A percentile compares a stretch with the other conserved stretches of the same genome.
Conservation (phyloP, 441 rosid genomes). For the Aleurites moluccanus region DNA sequence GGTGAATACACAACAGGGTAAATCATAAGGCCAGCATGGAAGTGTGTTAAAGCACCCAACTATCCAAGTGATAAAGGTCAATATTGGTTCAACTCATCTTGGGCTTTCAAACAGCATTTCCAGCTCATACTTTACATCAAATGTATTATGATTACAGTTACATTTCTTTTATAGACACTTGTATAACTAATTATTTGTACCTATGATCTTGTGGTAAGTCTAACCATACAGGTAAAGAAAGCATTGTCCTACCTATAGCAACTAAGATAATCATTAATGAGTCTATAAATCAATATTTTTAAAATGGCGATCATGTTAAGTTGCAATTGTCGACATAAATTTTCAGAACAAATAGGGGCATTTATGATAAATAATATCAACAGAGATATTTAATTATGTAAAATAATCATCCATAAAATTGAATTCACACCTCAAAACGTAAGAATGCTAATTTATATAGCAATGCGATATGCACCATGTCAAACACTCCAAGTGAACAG, state of each 20-base stretch:
- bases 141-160: neutral
- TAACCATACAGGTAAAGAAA: neutral
- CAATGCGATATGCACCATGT: conserved; percentile 41
- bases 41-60: neutral
- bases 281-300: neutral
- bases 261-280: neutral
- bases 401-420: neutral
- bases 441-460: conserved; percentile 41
- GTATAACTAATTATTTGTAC: neutral
- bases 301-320: neutral
- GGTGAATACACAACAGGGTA: no score
- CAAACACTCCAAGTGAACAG: conserved; percentile 43
- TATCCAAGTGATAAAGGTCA: neutral
- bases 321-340: neutral
- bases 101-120: neutral
- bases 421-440: conserved; percentile 57
- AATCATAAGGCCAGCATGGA: neutral
- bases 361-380: neutral
- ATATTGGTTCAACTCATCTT: neutral
- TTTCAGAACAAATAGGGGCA: neutral
- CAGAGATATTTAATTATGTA: neutral
- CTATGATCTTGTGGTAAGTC: neutral
- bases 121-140: neutral
- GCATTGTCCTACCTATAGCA: neutral
- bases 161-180: no score